A percentile compares a stretch with the other conserved stretches of the same genome.
These are phyloP conservation scores for Sphaerosporella brunnea DNA, from an alignment of 495 filamentous ascomycete genomes.

Conservation along the genomic window DNA sequence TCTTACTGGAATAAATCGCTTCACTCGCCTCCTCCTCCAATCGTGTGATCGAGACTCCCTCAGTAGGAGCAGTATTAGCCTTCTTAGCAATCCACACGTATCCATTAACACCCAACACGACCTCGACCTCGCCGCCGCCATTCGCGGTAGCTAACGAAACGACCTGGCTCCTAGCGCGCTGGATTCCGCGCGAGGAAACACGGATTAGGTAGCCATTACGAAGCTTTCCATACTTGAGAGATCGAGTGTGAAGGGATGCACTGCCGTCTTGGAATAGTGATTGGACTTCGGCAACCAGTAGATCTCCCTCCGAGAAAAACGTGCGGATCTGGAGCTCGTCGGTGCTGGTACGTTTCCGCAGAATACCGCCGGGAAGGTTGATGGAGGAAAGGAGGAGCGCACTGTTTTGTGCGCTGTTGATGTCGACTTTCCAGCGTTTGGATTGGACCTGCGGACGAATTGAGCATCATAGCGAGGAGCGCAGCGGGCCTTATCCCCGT, in stretches of 20 bases:
- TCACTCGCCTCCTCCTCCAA: constrained; percentile 44
- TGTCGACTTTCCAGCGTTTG: constrained; percentile 83
- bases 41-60: no score
- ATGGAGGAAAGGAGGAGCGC: constrained; percentile 70
- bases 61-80: constrained; percentile 31
- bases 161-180: constrained; percentile 62
- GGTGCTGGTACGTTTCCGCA: constrained; percentile 74
- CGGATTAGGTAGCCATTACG: constrained; percentile 77
- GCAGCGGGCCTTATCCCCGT: no score
- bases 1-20: constrained; percentile 72
- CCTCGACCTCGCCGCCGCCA: constrained; percentile 71
- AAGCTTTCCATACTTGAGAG: constrained; percentile 83
- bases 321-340: constrained; percentile 90
- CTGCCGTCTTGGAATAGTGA: constrained; percentile 60
- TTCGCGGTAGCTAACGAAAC: constrained; percentile 66
- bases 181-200: constrained; percentile 71
- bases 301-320: constrained; percentile 80
- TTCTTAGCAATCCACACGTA: constrained; percentile 84
- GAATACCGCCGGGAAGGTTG: constrained; percentile 84
- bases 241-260: constrained; percentile 73
- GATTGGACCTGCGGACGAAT: constrained; percentile 65
- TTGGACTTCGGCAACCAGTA: constrained; percentile 85
- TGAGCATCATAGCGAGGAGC: no score
- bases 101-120: constrained; percentile 85
- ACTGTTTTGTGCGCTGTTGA: constrained; percentile 66